These are phyloP conservation scores for Inga oerstediana DNA, from an alignment of 306 rosid genomes.

Conservation along the genomic window DNA sequence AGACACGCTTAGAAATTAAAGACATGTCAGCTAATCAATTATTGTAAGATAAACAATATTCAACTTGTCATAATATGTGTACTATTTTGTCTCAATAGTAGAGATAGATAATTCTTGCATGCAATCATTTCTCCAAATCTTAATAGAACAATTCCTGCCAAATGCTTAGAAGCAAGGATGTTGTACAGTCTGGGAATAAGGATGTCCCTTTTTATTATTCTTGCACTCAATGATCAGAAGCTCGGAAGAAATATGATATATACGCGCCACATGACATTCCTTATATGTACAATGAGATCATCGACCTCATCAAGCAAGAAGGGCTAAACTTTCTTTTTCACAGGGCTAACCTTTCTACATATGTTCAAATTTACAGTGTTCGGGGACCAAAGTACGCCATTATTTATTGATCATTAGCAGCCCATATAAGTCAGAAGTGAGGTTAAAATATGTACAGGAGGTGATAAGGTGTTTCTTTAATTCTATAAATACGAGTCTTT, in stretches of 20 bases:
- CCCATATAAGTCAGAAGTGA: background rate
- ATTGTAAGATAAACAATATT: background rate
- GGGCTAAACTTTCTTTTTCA: background rate
- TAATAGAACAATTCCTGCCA: background rate
- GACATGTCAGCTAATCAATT: background rate
- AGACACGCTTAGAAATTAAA: background rate
- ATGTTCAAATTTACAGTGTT: background rate
- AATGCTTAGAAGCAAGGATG: background rate
- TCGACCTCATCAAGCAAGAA: slow-evolving; percentile 5
- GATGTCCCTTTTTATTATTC: background rate
- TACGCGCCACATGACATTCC: background rate
- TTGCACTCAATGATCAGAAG: background rate
- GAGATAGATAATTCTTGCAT: background rate
- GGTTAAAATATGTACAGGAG: background rate
- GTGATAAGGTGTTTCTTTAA: background rate
- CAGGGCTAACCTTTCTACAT: background rate
- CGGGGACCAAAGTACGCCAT: background rate
- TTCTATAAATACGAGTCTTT: background rate
- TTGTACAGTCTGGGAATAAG: background rate
- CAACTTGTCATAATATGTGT: background rate
- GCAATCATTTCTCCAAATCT: background rate
- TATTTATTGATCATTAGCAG: background rate
- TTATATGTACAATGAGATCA: background rate
- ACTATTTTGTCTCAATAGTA: background rate
- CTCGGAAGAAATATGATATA: background rate